Evolutionary conservation across 208 protist species (phyloP), one percentile per base, ranked within the genome.

Genomic region (Wallacemonas rigidus): DNA sequence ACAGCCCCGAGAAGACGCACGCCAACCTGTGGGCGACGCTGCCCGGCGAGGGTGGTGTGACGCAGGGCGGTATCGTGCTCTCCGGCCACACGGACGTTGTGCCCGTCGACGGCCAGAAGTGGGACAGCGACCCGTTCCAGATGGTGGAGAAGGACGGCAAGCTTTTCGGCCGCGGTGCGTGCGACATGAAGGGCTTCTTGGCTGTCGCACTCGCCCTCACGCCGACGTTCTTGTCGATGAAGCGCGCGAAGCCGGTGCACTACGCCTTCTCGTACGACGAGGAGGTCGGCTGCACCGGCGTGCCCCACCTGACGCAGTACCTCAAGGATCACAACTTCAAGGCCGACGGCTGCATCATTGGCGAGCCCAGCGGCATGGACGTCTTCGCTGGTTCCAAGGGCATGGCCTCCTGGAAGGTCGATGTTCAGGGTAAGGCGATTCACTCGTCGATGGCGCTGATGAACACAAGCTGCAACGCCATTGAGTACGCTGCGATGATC

Each of bases 21-120:
- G 81, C 81, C n/a, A 89, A 87, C 60, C 71, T 91, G 62, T 83
- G 77, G 51, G 84, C 82, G 26, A 90, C 84, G 63, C 74, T 92
- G 60, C 81, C 84, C 0, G 79, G 62, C 4, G 60, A 50, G 5
- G 74, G 73, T 45, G 84, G 83, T 55, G 60, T 69, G 38, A 79
- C 75, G 69, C 70, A 82, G 15, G 79, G 83, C 72, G 75, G 77
- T 39, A 79, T 85, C 60, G 75, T 82, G 43, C 50, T 85, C 62
- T 81, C 72, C 35, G 82, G 78, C 48, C 78, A 81, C 75, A 87
- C 69, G 15, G 77, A 87, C 58, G 72, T 81, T 40, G 75, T 87
- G 68, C 78, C 82, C 65, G 82, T 83, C 67, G 75, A 67, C 38
- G 75, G 75, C 26, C 82, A 81, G 75, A 64, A 77, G 75, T 83